Evolutionary conservation across 2,329 filamentous ascomycete species (phyloP), one percentile per base, ranked within the genome.

Genomic region (Diatrype stigma): DNA sequence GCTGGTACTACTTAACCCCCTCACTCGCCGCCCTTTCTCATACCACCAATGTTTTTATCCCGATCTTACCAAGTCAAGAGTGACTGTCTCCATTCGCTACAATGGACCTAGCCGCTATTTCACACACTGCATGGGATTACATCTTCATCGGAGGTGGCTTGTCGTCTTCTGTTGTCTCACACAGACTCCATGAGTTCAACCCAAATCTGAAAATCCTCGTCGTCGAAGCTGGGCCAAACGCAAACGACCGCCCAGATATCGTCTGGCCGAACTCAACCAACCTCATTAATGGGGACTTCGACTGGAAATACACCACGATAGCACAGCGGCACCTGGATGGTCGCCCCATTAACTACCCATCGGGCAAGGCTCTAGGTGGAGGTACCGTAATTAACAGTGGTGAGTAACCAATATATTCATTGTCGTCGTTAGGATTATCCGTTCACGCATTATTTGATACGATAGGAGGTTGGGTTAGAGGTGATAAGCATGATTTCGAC

Each of bases 401-500:
- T 49, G 51, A 19, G 37, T 40, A 7, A 17, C 3, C 19, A 2
- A 44, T 14, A 23, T 6, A 2, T 3, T 23, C 7, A n/a, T 16
- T n/a, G 7, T 16, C 3, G 6, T 44, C 6, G 16, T 23, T 12
- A n/a, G n/a, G n/a, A n/a, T n/a, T n/a, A 23, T 12, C 21, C 5
- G 11, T 23, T 23, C 14, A 26, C 12, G 17, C 12, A 21, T 2
- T 42, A 3, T 22, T 8, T 42, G 2, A 21, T 26, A 6, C 14
- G 11, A 26, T 23, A 55, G 64, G 59, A 7, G 61, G 55, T 7
- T 71, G 73, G 62, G 67, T 70, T n/a, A 66, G 72, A 32, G 73
- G 72, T 2, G 65, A 67, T 19, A 61, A 60, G 11, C 59, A 60
- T 17, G 73, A 75, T 52, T 76, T 70, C 54, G 65, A 76, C 45